Percentiles rank a stretch among this genome's conserved stretches.
phyloP scores from a whole-genome alignment of 805 yeast species.

The Candida xyloterini region DNA sequence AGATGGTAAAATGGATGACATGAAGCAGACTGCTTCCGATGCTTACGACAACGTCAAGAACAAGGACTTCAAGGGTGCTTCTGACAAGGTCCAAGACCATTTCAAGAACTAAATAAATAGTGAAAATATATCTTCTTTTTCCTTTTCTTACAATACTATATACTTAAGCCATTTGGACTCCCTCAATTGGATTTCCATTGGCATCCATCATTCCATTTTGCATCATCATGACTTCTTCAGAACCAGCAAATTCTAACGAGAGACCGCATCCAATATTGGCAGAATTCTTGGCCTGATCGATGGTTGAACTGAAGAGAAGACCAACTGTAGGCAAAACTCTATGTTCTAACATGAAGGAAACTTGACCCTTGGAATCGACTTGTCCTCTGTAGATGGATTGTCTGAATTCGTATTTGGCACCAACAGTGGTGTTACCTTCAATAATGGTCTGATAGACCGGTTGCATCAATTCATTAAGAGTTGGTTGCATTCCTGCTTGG shows the following conservation, averaged over 20 bases:
- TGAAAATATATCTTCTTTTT: slow-evolving; percentile 32
- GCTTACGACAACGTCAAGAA: slow-evolving; percentile 67
- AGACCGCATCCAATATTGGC: slow-evolving; percentile 90
- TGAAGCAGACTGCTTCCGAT: slow-evolving; percentile 68
- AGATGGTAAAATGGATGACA: slow-evolving; percentile 64
- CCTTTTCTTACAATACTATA: slow-evolving; percentile 22
- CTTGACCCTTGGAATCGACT: slow-evolving; percentile 87
- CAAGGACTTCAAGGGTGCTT: slow-evolving; percentile 61
- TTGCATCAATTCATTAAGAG: slow-evolving; percentile 70
- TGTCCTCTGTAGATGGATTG: slow-evolving; percentile 95
- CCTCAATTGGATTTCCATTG: slow-evolving; percentile 82
- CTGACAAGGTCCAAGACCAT: slow-evolving; percentile 68
- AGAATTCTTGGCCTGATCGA: slow-evolving; percentile 78
- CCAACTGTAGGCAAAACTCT: slow-evolving; percentile 90
- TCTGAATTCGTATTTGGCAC: slow-evolving; percentile 97
- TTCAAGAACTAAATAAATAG: slow-evolving; percentile 34
- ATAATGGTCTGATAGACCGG: slow-evolving; percentile 79
- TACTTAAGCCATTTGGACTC: slow-evolving; percentile 44
- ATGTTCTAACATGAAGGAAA: slow-evolving; percentile 86
- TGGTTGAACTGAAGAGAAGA: slow-evolving; percentile 81
- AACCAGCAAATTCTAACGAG: slow-evolving; percentile 93
- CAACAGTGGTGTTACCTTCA: slow-evolving; percentile 90
- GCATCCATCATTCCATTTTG: slow-evolving; percentile 82
- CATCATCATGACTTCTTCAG: slow-evolving; percentile 88
- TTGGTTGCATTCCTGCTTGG: slow-evolving; percentile 74